Evolutionary conservation across 345 rosid species (phyloP).

Genomic region (Odontarrhena argentea): DNA sequence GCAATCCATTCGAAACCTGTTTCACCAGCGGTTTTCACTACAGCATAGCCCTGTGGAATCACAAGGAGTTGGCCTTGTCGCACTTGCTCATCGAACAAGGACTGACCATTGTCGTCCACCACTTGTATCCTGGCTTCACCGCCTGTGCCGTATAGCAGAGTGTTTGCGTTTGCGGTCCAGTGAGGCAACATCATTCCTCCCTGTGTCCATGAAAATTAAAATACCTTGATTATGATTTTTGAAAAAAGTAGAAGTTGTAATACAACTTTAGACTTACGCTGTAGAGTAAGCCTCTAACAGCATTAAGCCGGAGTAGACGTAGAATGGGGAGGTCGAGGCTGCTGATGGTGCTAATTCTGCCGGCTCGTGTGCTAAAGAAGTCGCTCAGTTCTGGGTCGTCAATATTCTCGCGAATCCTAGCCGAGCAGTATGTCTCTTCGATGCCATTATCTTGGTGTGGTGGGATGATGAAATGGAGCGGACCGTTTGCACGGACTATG

Average conservation of each 20-base stretch:
- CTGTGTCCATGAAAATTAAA: constrained; percentile 41
- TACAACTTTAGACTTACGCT: constrained; percentile 28
- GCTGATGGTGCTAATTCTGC: constrained; percentile 58
- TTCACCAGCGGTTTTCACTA: constrained; percentile 49
- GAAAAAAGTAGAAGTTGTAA: too few species aligned
- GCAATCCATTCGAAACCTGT: constrained; percentile 65
- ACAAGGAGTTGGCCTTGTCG: constrained; percentile 59
- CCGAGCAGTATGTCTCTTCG: constrained; percentile 62
- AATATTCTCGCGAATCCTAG: constrained; percentile 50
- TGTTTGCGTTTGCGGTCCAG: constrained; percentile 66
- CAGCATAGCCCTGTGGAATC: constrained; percentile 70
- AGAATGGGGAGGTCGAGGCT: constrained; percentile 62
- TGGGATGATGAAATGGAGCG: constrained; percentile 45
- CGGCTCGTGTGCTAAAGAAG: constrained; percentile 62
- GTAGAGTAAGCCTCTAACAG: constrained; percentile 53
- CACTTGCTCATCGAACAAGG: constrained; percentile 56
- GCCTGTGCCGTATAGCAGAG: constrained; percentile 55
- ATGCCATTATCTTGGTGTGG: constrained; percentile 50
- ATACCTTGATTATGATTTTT: too few species aligned
- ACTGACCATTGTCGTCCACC: constrained; percentile 55
- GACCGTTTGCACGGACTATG: constrained; percentile 49
- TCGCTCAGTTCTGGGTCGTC: constrained; percentile 55
- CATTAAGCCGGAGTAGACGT: constrained; percentile 51
- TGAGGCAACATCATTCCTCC: constrained; percentile 64
- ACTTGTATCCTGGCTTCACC: constrained; percentile 63